Percentiles rank a stretch among this genome's conserved stretches.
Evolutionary conservation across 2,329 filamentous ascomycete genomes (phyloP).

Genomic region (Diaporthe sp.): DNA sequence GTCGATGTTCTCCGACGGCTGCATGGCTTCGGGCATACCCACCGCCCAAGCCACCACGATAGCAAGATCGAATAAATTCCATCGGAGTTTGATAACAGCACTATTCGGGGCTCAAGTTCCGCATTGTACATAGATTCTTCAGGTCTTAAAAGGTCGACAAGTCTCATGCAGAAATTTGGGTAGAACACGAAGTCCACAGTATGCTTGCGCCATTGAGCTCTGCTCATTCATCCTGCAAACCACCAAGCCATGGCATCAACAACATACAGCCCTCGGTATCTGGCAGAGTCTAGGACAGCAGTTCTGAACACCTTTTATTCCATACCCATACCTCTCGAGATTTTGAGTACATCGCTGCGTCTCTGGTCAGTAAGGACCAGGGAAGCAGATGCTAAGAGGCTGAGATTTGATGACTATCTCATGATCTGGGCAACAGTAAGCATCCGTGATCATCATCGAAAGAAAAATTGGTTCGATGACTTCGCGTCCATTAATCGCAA

Average conservation of each 20-base stretch:
- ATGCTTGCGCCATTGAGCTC: not conserved
- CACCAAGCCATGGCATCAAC: not conserved
- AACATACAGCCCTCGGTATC: not conserved
- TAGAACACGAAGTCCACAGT: not conserved
- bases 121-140: not conserved
- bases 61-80: not conserved
- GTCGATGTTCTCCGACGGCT: not conserved
- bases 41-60: not conserved
- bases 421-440: not conserved
- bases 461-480: not conserved
- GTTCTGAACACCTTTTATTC: not conserved
- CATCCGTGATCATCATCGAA: not conserved
- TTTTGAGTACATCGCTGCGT: not conserved
- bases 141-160: not conserved
- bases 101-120: not conserved
- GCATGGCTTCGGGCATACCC: not conserved
- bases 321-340: not conserved
- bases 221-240: not conserved
- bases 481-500: not conserved
- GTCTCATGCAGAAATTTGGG: not conserved
- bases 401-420: not conserved
- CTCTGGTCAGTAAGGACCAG: not conserved
- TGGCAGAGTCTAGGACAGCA: not conserved
- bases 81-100: not conserved
- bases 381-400: not conserved